Conservation (phyloP, 1,284 basidiomycete species). For the Bothia castanella region DNA sequence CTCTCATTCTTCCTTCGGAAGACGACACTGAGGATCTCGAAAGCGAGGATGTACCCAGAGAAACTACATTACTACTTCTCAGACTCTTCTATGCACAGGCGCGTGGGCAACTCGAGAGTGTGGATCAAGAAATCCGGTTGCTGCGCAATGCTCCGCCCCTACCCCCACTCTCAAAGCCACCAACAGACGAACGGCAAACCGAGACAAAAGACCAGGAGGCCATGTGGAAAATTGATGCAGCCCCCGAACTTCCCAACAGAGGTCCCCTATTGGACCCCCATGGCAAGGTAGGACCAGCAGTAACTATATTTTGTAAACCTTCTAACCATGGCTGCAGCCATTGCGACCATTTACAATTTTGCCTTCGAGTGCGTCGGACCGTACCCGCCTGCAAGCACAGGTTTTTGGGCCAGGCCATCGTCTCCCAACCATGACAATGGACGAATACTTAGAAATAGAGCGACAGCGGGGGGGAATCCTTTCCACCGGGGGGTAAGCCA, state of each 20-base stretch:
- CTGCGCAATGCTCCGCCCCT: slow-evolving; percentile 54
- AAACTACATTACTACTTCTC: slow-evolving; percentile 66
- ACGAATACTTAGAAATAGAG: slow-evolving; percentile 93
- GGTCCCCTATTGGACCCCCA: slow-evolving; percentile 69
- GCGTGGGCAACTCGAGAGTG: slow-evolving; percentile 62
- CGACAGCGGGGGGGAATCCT: slow-evolving; percentile 82
- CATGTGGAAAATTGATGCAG: slow-evolving; percentile 77
- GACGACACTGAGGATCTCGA: slow-evolving; percentile 57
- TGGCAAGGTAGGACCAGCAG: slow-evolving; percentile 57
- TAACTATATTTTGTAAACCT: neutral
- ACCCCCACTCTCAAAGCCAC: slow-evolving; percentile 34
- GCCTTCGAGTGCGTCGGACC: slow-evolving; percentile 64
- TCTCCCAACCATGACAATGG: slow-evolving; percentile 93
- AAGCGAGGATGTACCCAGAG: slow-evolving; percentile 61
- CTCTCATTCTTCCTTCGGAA: slow-evolving; percentile 50
- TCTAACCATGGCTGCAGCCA: slow-evolving; percentile 45
- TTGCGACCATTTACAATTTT: slow-evolving; percentile 88
- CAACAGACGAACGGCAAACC: slow-evolving; percentile 36
- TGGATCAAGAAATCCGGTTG: slow-evolving; percentile 73
- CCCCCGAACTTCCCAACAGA: slow-evolving; percentile 43
- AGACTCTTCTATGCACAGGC: slow-evolving; percentile 72
- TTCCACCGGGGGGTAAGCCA: slow-evolving; percentile 75
- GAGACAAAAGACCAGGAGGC: slow-evolving; percentile 45
- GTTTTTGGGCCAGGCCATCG: slow-evolving; percentile 88
- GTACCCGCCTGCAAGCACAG: slow-evolving; percentile 67